Base-by-base conservation (phyloP, 192 early-diverging fungal species). In the Lobosporangium transversale region DNA sequence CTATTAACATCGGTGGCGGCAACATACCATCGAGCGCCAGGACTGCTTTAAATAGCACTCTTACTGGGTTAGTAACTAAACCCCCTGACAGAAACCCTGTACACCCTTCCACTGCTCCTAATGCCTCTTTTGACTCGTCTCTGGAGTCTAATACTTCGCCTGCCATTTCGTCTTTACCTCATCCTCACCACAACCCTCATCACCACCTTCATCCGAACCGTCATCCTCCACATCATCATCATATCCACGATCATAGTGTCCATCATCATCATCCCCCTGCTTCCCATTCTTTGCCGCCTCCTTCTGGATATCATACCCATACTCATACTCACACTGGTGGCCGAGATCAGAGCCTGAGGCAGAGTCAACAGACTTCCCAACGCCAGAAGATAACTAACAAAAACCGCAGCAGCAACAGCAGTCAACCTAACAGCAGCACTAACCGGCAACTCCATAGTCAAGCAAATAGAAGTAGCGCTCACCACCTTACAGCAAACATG, bases 11-110 rank as follows among this genome's bases (percentile, higher is more conserved):
- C 66, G 12, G 17, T 53, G 51, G 12, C 45, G 50, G 31, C 47
- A 58, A 15, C 55, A 33, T 53, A 32, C 17, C 52, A 40, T 4
- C 54, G 35, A 31, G n/a, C 24, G 54, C 21, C 40, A 23, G 12
- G 3, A 23, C 36, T 23, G 9, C 40, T 17, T 30, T 27, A 11
- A 24, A 58, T 3, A 58, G 23, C 24, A 58, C 14, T 45, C 37
- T 30, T 30, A 58, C 62, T 30, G 42, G 62, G 62, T 65, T 65
- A 55, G 62, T 65, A 65, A 21, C 62, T 20, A 62, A 15, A 58
- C 26, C 23, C 15, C 24, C 11, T 58, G 36, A 36, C 8, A 21
- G 20, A 40, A 11, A 21, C 20, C 17, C 33, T 18, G 10, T 37
- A 9, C 23, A 57, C 20, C 53, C 32, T 32, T 35, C 53, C 8